Conservation (phyloP, 495 filamentous ascomycete species). For the Penicillium roqueforti region DNA sequence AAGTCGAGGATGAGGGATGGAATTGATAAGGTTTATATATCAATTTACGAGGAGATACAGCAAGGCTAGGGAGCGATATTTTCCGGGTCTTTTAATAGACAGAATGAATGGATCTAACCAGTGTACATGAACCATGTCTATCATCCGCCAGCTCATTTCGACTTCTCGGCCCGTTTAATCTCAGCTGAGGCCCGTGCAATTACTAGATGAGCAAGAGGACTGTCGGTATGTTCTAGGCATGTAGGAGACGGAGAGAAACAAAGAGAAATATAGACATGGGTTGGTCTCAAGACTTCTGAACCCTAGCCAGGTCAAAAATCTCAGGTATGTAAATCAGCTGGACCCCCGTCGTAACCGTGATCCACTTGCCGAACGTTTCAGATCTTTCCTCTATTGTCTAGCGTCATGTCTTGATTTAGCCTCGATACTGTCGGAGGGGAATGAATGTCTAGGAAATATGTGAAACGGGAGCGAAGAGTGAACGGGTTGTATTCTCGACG, state of each 20-base stretch:
- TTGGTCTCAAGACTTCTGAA: constrained; percentile 17
- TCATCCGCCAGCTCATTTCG: constrained; percentile 13
- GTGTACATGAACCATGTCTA: constrained; percentile 8
- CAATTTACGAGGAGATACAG: no score
- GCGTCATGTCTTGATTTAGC: constrained; percentile 9
- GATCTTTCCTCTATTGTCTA: constrained; percentile 18
- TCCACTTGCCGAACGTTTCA: constrained; percentile 28
- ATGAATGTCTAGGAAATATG: constrained; percentile 2
- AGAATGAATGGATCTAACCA: not conserved
- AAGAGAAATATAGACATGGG: constrained; percentile 10
- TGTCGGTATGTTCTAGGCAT: not conserved
- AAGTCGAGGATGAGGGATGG: constrained; percentile 1
- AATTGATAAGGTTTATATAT: not conserved
- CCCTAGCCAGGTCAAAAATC: constrained; percentile 26
- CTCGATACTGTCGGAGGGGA: constrained; percentile 12
- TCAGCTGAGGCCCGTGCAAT: constrained; percentile 3
- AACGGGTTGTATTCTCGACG: constrained; percentile 3
- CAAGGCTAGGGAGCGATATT: not conserved
- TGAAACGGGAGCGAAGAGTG: constrained; percentile 7
- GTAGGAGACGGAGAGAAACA: not conserved
- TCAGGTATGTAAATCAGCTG: constrained; percentile 15
- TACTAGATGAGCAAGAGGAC: constrained; percentile 4
- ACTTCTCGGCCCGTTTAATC: constrained; percentile 8
- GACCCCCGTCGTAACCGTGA: constrained; percentile 3
- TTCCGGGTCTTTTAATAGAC: constrained; percentile 1